A percentile compares a stretch with the other conserved stretches of the same genome.
Conservation (phyloP, 192 early-diverging fungal genomes). For the Jimgerdemannia flammicorona region DNA sequence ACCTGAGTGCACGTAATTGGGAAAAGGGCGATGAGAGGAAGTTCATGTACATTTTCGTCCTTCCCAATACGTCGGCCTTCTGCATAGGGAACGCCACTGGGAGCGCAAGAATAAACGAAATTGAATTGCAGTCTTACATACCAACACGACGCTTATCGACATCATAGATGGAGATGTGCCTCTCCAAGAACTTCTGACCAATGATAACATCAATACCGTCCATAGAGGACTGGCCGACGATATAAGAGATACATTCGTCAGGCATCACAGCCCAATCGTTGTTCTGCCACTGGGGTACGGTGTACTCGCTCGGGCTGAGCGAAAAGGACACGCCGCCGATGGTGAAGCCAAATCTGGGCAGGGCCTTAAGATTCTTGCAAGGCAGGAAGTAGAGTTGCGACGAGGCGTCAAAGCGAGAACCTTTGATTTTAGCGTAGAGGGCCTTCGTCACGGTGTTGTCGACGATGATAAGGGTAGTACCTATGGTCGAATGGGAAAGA, state of each 20-base stretch:
- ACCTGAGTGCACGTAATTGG: too few relatives aligned
- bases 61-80: not conserved
- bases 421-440: constrained; percentile 8
- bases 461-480: constrained; percentile 26
- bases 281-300: not conserved
- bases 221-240: not conserved
- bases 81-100: too few relatives aligned
- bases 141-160: constrained; percentile 16
- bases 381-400: not conserved
- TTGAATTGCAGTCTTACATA: not conserved
- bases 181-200: constrained; percentile 27
- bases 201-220: constrained; percentile 13
- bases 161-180: constrained; percentile 21
- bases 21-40: too few relatives aligned
- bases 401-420: not conserved
- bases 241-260: not conserved
- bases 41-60: too few relatives aligned
- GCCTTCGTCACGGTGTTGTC: not conserved
- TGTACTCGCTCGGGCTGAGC: constrained; percentile 9
- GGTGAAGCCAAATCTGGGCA: not conserved
- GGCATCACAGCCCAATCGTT: not conserved
- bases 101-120: too few relatives aligned
- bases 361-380: not conserved
- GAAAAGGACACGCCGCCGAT: constrained; percentile 3
- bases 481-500: constrained; percentile 3